phyloP scores from a whole-genome alignment of 75 land plant genomes.

The Selaginella tamariscina region DNA sequence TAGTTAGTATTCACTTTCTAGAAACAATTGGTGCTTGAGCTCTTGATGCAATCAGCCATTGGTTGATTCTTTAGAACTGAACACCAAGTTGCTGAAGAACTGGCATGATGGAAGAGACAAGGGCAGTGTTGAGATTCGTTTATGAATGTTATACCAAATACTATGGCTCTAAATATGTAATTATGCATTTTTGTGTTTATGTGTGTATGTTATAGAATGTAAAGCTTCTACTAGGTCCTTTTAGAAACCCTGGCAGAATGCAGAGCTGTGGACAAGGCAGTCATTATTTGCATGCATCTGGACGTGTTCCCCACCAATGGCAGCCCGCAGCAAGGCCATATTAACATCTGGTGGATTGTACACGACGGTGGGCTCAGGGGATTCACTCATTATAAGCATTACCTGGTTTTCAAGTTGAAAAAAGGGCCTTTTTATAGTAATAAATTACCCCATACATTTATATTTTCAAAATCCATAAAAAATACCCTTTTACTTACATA shows the following conservation, averaged over 20 bases:
- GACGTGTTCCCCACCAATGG: slow-evolving; percentile 21
- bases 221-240: slow-evolving; percentile 8
- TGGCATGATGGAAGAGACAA: slow-evolving; percentile 21
- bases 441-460: too few relatives aligned
- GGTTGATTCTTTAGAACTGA: slow-evolving; percentile 21
- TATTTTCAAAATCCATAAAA: too few relatives aligned
- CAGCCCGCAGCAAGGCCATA: slow-evolving; percentile 19
- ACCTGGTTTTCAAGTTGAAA: too few relatives aligned
- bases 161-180: too few relatives aligned
- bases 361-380: slow-evolving; percentile 28
- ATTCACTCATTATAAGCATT: too few relatives aligned
- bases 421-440: too few relatives aligned
- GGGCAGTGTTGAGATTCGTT: too few relatives aligned
- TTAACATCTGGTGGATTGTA: slow-evolving; percentile 36
- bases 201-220: too few relatives aligned
- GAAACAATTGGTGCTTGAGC: slow-evolving; percentile 26
- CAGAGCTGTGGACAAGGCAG: slow-evolving; percentile 27
- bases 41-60: slow-evolving; percentile 22
- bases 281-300: slow-evolving; percentile 23
- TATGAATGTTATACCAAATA: neutral
- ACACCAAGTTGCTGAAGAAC: slow-evolving; percentile 22
- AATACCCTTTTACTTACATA: too few relatives aligned
- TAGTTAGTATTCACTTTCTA: too few relatives aligned
- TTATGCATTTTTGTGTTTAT: too few relatives aligned
- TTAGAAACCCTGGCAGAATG: slow-evolving; percentile 24